Evolutionary conservation across 495 filamentous ascomycete species (phyloP).

Genomic region (Trichoderma asperelloides): DNA sequence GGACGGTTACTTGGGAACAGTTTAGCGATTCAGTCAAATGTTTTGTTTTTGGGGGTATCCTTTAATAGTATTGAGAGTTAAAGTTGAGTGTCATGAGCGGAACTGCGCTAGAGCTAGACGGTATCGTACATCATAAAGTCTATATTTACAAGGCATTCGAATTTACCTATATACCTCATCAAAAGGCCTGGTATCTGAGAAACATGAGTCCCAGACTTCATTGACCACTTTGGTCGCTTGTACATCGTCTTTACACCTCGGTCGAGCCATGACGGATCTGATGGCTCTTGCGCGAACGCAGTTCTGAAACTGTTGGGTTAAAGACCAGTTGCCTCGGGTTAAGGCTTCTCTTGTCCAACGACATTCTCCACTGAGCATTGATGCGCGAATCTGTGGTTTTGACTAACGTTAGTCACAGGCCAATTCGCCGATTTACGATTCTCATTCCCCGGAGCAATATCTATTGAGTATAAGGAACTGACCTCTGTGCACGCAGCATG

Average conservation of each 20-base stretch:
- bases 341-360: constrained; percentile 83
- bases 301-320: constrained; percentile 87
- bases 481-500: constrained; percentile 97
- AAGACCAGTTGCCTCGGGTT: constrained; percentile 68
- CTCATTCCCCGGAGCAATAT: neutral
- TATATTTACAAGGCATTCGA: constrained; percentile 4
- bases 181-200: constrained; percentile 86
- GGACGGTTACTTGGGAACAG: neutral
- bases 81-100: neutral
- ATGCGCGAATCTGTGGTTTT: constrained; percentile 67
- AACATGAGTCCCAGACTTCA: constrained; percentile 97
- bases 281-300: constrained; percentile 79
- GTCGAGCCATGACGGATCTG: constrained; percentile 62
- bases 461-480: constrained; percentile 16
- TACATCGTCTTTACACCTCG: constrained; percentile 73
- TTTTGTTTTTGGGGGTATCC: neutral
- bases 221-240: constrained; percentile 85
- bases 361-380: constrained; percentile 87
- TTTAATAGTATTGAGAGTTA: constrained; percentile 3
- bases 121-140: constrained; percentile 9
- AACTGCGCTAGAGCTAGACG: neutral
- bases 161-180: constrained; percentile 87
- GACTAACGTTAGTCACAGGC: neutral
- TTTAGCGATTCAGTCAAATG: neutral
- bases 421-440: neutral